Evolutionary conservation across 129 eudicot species (phyloP), one percentile per base, ranked within the genome.

Genomic region (Helianthus annuus): DNA sequence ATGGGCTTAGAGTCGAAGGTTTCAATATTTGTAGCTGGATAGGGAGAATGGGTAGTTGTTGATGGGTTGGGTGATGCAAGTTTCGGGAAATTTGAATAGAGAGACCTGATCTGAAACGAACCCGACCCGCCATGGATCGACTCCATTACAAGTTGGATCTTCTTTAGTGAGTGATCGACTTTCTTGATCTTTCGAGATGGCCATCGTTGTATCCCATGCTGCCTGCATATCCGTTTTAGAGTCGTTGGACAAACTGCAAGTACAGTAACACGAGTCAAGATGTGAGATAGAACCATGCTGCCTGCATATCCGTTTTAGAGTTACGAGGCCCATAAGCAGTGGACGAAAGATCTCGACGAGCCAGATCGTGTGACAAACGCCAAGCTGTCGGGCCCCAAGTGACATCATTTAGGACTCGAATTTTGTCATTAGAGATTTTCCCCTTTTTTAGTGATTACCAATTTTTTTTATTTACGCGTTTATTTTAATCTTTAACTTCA

Each of bases 161-260:
- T 94, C 64, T 85, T 83, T 70, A 94, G 66, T 17, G 99, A 94
- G 86, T 88, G 96, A 55, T 93, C 96, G n/a, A 94, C 99, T 79
- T 94, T 94, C 82, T 94, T 94, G 80, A 94, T 94, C 79, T 90
- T 94, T 46, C 98, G 84, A 64, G 98, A 94, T 4, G 99, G 99
- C 99, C 99, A 94, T 13, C 99, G 93, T 42, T 80, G 85, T 60
- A 94, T 94, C 16, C 99, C 97, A 6, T 94, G 91, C 52, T 88
- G 97, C 82, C 99, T 86, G 77, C 99, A 94, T 76, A 94, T 90
- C 76, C 99, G 81, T 85, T 94, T 94, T 74, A 94, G 76, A 12
- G 99, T 94, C 12, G 99, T 94, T 10, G 97, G 99, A 71, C 99
- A 94, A 75, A 94, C 99, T 94, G 91, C 72, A 81, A 63, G 63